phyloP scores from a whole-genome alignment of 176 grass and related monocot genomes.

The Phoenix roebelenii region DNA sequence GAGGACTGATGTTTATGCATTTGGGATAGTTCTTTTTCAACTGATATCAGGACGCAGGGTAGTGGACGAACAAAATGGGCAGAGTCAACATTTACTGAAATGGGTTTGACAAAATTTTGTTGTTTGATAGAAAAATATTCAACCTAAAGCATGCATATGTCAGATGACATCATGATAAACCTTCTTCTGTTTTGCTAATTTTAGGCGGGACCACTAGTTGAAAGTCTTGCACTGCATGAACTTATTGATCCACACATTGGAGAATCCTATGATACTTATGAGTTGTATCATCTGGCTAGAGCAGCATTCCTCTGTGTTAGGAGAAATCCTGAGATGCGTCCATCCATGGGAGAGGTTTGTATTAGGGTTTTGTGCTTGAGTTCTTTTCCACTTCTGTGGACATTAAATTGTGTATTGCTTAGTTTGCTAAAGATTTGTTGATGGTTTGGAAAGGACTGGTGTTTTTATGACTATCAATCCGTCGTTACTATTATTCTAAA shows the following conservation, averaged over 20 bases:
- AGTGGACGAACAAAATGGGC: constrained; percentile 32
- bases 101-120: constrained; percentile 30
- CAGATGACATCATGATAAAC: background rate
- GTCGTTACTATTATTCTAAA: too few relatives aligned
- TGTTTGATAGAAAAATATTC: too few relatives aligned
- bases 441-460: too few relatives aligned
- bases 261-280: constrained; percentile 47
- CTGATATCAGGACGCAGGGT: constrained; percentile 61
- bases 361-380: background rate
- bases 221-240: constrained; percentile 50
- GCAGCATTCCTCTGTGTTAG: constrained; percentile 54
- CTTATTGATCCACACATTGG: constrained; percentile 48
- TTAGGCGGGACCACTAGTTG: constrained; percentile 56
- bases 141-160: background rate
- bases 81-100: constrained; percentile 43
- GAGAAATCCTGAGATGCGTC: constrained; percentile 48
- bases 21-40: constrained; percentile 73
- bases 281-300: constrained; percentile 48
- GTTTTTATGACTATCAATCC: too few relatives aligned
- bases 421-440: too few relatives aligned
- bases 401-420: too few relatives aligned
- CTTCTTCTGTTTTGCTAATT: background rate
- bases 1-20: constrained; percentile 65
- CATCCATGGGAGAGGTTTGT: constrained; percentile 63
- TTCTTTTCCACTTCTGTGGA: too few relatives aligned